phyloP scores from a whole-genome alignment of 768 basidiomycete genomes.

The Termitomyces sp. region DNA sequence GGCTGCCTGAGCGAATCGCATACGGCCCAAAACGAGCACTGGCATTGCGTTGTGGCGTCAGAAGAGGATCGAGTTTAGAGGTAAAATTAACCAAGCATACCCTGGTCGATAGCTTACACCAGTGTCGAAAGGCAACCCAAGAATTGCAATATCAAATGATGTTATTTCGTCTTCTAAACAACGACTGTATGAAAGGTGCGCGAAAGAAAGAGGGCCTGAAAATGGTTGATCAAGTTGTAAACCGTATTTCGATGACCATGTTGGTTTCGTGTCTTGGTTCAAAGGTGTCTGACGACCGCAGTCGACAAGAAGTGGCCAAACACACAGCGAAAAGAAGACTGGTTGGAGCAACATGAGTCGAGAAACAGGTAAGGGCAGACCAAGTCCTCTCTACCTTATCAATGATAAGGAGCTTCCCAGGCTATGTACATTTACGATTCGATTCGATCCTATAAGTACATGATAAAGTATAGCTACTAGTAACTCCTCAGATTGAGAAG shows the following conservation, averaged over 20 bases:
- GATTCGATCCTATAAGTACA: neutral
- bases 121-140: slow-evolving; percentile 81
- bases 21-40: slow-evolving; percentile 87
- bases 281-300: slow-evolving; percentile 9
- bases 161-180: slow-evolving; percentile 57
- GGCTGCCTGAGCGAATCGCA: slow-evolving; percentile 76
- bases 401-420: neutral
- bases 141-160: slow-evolving; percentile 68
- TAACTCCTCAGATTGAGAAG: neutral
- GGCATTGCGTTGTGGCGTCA: neutral
- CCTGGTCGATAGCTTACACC: slow-evolving; percentile 54
- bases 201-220: slow-evolving; percentile 79
- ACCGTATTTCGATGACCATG: slow-evolving; percentile 75
- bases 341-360: neutral
- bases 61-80: neutral
- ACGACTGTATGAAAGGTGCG: slow-evolving; percentile 68
- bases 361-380: neutral
- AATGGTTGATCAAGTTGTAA: slow-evolving; percentile 66
- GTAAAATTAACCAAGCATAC: slow-evolving; percentile 23
- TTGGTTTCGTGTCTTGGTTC: slow-evolving; percentile 15
- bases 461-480: neutral
- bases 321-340: neutral
- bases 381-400: neutral
- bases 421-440: neutral
- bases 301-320: neutral